Evolutionary conservation across 1,284 basidiomycete genomes (phyloP).

Genomic region (Rhodotorula sp.): DNA sequence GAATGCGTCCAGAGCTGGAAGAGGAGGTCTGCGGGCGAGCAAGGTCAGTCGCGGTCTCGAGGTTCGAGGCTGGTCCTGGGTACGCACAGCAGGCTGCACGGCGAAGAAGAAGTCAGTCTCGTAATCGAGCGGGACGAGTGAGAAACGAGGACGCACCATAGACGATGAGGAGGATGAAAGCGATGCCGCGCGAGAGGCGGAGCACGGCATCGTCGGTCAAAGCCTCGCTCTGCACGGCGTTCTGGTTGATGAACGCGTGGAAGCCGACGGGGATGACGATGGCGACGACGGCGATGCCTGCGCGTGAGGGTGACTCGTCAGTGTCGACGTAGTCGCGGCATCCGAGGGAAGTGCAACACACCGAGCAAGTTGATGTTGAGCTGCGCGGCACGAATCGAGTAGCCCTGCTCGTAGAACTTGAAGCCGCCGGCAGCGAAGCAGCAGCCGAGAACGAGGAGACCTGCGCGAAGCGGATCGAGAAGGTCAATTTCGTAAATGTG

Average conservation of each 20-base stretch:
- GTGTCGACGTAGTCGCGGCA: background rate
- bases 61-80: conserved; percentile 50
- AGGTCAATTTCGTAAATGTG: conserved; percentile 73
- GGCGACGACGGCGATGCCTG: conserved; percentile 15
- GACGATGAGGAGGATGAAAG: conserved; percentile 62
- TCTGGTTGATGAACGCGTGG: conserved; percentile 52
- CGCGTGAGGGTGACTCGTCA: background rate
- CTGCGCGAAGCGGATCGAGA: conserved; percentile 54
- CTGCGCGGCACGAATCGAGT: conserved; percentile 69
- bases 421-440: conserved; percentile 77
- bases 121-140: background rate
- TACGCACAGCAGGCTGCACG: conserved; percentile 39
- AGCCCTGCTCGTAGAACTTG: conserved; percentile 65
- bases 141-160: conserved; percentile 48
- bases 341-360: conserved; percentile 61
- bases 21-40: conserved; percentile 50
- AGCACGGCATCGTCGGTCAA: conserved; percentile 53
- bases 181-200: conserved; percentile 56
- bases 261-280: conserved; percentile 69
- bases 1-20: conserved; percentile 66
- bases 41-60: background rate
- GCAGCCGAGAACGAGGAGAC: conserved; percentile 78
- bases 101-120: background rate
- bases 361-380: conserved; percentile 76
- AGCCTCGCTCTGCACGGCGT: background rate